These are phyloP conservation scores for Bromus sterilis DNA, from an alignment of 176 grass and related monocot species.

Conservation along the genomic window DNA sequence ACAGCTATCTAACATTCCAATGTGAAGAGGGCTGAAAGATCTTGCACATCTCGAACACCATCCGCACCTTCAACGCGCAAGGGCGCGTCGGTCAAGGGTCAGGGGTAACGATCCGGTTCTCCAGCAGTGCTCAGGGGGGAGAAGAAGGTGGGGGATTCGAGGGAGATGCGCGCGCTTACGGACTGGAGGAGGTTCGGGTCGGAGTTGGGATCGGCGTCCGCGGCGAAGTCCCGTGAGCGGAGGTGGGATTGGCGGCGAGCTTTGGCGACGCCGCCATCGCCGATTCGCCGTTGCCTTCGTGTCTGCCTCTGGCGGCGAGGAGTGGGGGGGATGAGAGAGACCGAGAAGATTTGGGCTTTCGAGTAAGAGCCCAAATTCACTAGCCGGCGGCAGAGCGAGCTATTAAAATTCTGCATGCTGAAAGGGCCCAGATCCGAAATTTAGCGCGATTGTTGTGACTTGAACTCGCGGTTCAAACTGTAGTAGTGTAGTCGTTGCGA, in stretches of 20 bases:
- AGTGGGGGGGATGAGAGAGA: neutral
- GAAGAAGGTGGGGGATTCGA: neutral
- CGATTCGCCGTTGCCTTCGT: too few relatives aligned
- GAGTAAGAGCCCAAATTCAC: too few relatives aligned
- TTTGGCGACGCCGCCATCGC: constrained; percentile 40
- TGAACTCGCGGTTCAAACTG: too few relatives aligned
- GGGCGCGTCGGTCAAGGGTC: neutral
- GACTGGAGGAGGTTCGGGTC: constrained; percentile 81
- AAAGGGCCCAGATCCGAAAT: too few relatives aligned
- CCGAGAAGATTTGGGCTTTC: neutral
- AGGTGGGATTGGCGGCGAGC: constrained; percentile 69
- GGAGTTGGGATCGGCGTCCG: constrained; percentile 49
- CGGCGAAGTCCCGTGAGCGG: constrained; percentile 65
- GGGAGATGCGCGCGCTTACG: constrained; percentile 21
- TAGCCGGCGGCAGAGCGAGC: too few relatives aligned
- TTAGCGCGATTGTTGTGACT: too few relatives aligned
- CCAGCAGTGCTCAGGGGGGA: too few relatives aligned
- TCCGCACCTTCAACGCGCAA: constrained; percentile 41
- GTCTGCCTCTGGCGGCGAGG: neutral
- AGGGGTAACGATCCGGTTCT: too few relatives aligned
- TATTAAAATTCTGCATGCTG: too few relatives aligned
- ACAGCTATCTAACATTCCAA: neutral
- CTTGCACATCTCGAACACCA: constrained; percentile 66
- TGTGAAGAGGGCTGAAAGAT: too few relatives aligned
- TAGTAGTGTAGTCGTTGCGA: too few relatives aligned